Evolutionary conservation across 345 rosid species (phyloP), one percentile per base, ranked within the genome.

Genomic region (Ceriops decandra): DNA sequence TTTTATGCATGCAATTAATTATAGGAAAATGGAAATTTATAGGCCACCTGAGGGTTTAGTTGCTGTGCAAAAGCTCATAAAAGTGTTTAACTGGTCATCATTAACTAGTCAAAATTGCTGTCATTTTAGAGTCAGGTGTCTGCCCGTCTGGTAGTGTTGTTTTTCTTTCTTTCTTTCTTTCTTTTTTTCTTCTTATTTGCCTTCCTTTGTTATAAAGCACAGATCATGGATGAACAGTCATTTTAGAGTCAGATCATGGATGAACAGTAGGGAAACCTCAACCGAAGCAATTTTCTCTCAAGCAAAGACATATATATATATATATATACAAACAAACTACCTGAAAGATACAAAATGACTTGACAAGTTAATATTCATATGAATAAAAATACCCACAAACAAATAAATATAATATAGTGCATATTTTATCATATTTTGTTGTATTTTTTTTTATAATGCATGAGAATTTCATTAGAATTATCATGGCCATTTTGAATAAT

Each of bases 51-150:
- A 0, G 49, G 49, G 0, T 13, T 42, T 42, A 42, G 15, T 42
- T 42, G 17, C 16, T 13, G 13, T 42, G 15, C 49, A 42, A 42
- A 13, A 42, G 4, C 15, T 11, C 46, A 38, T 11, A 3, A 42
- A 3, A 42, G 49, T 42, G 5, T 17, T 15, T 42, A 42, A 13
- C 49, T 42, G 15, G 49, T 15, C 49, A 13, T 42, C 46, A 7
- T 42, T 42, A 42, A 42, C 17, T 42, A 13, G 3, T 24, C 26
- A 24, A 24, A 24, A 24, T 24, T 24, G 67, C 49, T 60, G 78
- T 81, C 80, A 28, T 71, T 75, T 73, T 65, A 66, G 66, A 74
- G 82, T 77, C 66, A 72, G 70, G 52, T 70, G 59, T 52, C 27
- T 5, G n/a, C 59, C 22, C 0, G 16, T 42, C 49, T 42, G 49